Evolutionary conservation across 108 stramenopile species (phyloP).

Genomic region (Epithemia pelagica): DNA sequence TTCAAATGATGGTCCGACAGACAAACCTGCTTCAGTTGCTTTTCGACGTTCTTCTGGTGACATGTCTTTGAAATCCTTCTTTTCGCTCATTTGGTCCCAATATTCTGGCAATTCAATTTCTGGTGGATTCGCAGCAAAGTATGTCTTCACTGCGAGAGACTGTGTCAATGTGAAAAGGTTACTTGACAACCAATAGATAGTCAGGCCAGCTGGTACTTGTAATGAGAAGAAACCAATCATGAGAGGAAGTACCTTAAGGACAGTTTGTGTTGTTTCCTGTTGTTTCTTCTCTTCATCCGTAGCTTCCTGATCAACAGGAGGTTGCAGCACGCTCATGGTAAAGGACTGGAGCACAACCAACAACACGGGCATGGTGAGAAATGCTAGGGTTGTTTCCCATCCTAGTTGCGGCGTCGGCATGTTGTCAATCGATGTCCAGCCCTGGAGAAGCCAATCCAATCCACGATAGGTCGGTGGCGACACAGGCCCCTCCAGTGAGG

Average conservation of each 20-base stretch:
- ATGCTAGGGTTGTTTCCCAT: slow-evolving; percentile 89
- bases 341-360: slow-evolving; percentile 83
- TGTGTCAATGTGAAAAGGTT: slow-evolving; percentile 85
- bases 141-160: slow-evolving; percentile 57
- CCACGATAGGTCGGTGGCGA: slow-evolving; percentile 69
- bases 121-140: slow-evolving; percentile 79
- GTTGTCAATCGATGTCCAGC: slow-evolving; percentile 51
- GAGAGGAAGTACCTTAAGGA: slow-evolving; percentile 90
- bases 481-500: slow-evolving; percentile 89
- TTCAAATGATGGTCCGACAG: slow-evolving; percentile 64
- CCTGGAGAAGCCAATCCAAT: slow-evolving; percentile 74
- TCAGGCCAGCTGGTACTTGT: slow-evolving; percentile 94
- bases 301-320: slow-evolving; percentile 63
- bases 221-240: slow-evolving; percentile 92
- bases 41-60: slow-evolving; percentile 65
- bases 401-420: slow-evolving; percentile 63
- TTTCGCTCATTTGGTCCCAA: slow-evolving; percentile 68
- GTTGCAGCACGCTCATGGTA: slow-evolving; percentile 76
- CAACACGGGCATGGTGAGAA: slow-evolving; percentile 85
- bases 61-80: slow-evolving; percentile 55
- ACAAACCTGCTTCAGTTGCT: slow-evolving; percentile 67
- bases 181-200: slow-evolving; percentile 93
- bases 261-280: slow-evolving; percentile 46
- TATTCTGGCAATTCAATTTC: slow-evolving; percentile 81
- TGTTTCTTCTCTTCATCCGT: slow-evolving; percentile 58